Base-by-base conservation (phyloP, 164 flowering plant species). In the Umbellularia californica region DNA sequence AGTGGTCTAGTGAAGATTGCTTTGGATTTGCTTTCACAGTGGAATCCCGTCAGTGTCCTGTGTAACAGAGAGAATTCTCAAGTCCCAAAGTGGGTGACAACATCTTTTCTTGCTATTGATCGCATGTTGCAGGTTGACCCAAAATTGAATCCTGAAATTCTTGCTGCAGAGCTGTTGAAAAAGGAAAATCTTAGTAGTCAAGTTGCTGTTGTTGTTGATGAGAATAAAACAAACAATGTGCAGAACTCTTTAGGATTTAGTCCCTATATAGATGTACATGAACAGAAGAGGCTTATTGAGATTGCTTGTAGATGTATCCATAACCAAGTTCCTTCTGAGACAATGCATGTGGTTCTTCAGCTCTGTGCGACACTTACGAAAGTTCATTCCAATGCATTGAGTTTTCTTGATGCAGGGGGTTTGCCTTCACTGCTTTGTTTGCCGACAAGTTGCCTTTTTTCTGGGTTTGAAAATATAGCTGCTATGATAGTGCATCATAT, bases 401-500 rank as follows among this genome's bases (percentile, higher is more conserved):
- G 75, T 75, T 93, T 93, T 83, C 88, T 93, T 51, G 97, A 93
- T 41, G 86, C 85, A 65, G 97, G 94, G 35, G 99, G 99, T 71
- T 74, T 95, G 73, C 87, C 80, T 64, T 86, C 85, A 30, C 84
- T 95, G 71, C 92, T 95, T 73, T 88, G 92, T 69, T 83, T 95
- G 82, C 99, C 98, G 58, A 87, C 94, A 19, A 80, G 77, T 79
- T 88, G 98, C 75, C 90, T 95, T 72, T 95, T 95, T 82, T 83
- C 94, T 78, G 99, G 99, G 15, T 95, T 90, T 87, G 99, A 95
- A 77, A 93, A 81, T 82, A 75, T 95, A 74, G 97, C 93, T 78
- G 88, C 99, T 70, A 85, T 87, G 15, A 92, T 95, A 69, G 86
- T 95, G 30, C 90, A 94, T 23, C 98, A 95, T 82, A 85, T 95